Conservation (phyloP, 108 stramenopile genomes). For the Nitzschia sp. region DNA sequence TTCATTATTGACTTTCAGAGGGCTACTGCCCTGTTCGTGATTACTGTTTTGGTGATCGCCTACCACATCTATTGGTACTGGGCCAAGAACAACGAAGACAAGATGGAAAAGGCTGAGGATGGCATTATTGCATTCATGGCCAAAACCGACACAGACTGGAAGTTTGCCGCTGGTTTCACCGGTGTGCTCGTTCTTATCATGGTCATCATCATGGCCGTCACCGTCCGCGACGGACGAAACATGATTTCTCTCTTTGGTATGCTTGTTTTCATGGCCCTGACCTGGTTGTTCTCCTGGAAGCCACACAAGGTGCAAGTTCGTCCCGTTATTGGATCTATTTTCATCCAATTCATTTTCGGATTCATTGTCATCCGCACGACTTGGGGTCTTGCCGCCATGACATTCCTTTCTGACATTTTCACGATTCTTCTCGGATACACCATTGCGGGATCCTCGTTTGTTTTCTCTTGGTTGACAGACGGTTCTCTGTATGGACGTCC, state of each 20-base stretch:
- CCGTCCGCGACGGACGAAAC: background rate
- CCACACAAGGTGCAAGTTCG: conserved; percentile 12
- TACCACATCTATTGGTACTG: background rate
- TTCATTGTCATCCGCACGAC: conserved; percentile 19
- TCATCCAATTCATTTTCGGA: conserved; percentile 31
- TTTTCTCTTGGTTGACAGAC: conserved; percentile 24
- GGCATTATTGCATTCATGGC: background rate
- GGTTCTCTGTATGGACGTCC: conserved; percentile 3
- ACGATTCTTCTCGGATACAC: conserved; percentile 10
- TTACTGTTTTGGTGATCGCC: background rate
- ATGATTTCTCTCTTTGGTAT: conserved; percentile 19
- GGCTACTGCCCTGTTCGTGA: conserved; percentile 2
- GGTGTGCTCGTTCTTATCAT: conserved; percentile 14
- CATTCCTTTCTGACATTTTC: conserved; percentile 5
- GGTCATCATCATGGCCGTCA: conserved; percentile 7
- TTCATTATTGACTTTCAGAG: conserved; percentile 14
- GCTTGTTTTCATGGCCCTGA: conserved; percentile 18
- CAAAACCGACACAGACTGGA: background rate
- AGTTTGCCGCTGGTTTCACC: background rate
- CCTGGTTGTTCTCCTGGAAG: conserved; percentile 24
- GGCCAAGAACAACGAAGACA: background rate
- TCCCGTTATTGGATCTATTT: conserved; percentile 10
- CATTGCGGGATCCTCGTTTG: conserved; percentile 20
- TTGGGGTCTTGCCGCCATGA: conserved; percentile 16
- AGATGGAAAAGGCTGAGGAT: background rate